Conservation (phyloP, 2,329 filamentous ascomycete genomes). For the Domatiomyces catenatus region DNA sequence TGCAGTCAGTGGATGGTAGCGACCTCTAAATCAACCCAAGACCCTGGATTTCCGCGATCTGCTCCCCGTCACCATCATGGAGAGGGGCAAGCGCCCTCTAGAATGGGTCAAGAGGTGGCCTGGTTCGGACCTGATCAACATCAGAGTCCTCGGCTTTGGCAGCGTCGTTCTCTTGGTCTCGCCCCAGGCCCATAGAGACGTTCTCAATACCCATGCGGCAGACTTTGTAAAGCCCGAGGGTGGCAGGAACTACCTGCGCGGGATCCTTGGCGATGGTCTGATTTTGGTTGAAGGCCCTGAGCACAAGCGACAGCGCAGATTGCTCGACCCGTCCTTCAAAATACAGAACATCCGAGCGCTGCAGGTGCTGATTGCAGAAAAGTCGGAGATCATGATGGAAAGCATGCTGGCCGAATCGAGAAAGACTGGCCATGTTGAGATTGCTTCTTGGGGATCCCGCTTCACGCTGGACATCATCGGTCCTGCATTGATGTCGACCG, state of each 20-base stretch:
- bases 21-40: not conserved
- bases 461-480: conserved; percentile 51
- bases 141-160: not conserved
- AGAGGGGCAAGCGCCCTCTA: not conserved
- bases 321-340: not conserved
- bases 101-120: not conserved
- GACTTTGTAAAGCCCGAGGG: not conserved
- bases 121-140: not conserved
- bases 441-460: conserved; percentile 49
- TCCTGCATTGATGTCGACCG: not conserved
- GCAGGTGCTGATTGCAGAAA: not conserved
- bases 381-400: not conserved
- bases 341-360: not conserved
- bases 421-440: conserved; percentile 33
- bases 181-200: not conserved
- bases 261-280: not conserved
- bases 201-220: not conserved
- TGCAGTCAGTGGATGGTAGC: not conserved
- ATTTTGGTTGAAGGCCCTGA: not conserved
- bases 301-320: not conserved
- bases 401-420: not conserved
- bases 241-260: not conserved
- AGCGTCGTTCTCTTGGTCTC: not conserved
- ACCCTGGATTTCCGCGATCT: not conserved
- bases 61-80: not conserved